These are phyloP conservation scores for Ambispora gerdemannii DNA, from an alignment of 192 early-diverging fungal species.

Conservation along the genomic window DNA sequence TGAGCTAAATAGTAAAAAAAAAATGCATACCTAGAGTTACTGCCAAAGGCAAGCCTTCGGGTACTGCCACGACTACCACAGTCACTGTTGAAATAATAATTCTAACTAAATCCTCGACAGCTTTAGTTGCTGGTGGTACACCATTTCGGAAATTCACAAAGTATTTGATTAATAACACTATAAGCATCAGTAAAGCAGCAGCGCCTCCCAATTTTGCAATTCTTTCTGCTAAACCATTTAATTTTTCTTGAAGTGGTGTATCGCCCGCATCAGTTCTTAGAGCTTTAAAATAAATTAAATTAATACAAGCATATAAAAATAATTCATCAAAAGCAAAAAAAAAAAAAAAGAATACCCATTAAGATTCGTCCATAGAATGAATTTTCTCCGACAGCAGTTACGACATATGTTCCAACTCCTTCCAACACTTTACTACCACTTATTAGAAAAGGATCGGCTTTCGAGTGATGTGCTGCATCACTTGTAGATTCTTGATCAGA, in stretches of 20 bases:
- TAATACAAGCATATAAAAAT: no score
- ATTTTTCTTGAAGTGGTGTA: slow-evolving; percentile 91
- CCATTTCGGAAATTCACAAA: slow-evolving; percentile 55
- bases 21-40: slow-evolving; percentile 83
- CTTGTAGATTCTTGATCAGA: slow-evolving; percentile 36
- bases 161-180: slow-evolving; percentile 85
- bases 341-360: slow-evolving; percentile 64
- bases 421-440: slow-evolving; percentile 91
- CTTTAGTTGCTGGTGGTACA: slow-evolving; percentile 44
- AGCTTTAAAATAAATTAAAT: slow-evolving; percentile 31
- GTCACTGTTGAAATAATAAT: slow-evolving; percentile 92
- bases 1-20: not conserved
- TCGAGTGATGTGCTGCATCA: slow-evolving; percentile 31
- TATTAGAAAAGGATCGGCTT: slow-evolving; percentile 77
- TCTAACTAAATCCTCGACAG: slow-evolving; percentile 65
- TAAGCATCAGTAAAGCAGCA: slow-evolving; percentile 82
- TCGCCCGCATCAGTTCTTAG: slow-evolving; percentile 79
- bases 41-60: slow-evolving; percentile 96
- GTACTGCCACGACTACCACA: slow-evolving; percentile 95
- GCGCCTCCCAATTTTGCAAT: slow-evolving; percentile 91
- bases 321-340: no score
- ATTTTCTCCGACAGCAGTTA: slow-evolving; percentile 80
- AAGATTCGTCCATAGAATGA: slow-evolving; percentile 88
- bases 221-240: slow-evolving; percentile 81
- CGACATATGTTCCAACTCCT: slow-evolving; percentile 82